A percentile compares a stretch with the other conserved stretches of the same genome.
phyloP scores from a whole-genome alignment of 75 land plant species.

The Pinus taeda region DNA sequence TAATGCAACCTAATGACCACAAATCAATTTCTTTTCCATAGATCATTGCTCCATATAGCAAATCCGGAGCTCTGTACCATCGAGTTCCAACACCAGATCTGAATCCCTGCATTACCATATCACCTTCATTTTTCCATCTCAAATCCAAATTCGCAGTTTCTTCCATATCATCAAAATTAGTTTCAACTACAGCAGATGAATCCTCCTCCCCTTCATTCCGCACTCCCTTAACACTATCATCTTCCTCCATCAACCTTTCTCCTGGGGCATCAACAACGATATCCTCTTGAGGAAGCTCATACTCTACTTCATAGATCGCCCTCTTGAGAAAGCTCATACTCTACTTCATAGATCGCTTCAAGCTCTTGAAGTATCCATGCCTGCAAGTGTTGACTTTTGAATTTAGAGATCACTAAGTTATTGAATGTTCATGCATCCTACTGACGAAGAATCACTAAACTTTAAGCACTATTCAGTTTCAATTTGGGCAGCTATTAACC shows the following conservation, averaged over 20 bases:
- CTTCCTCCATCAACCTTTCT: neutral
- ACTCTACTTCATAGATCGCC: too few species aligned
- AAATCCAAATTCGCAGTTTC: neutral
- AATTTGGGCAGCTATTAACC: too few species aligned
- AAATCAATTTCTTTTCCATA: constrained; percentile 79
- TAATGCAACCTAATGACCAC: constrained; percentile 96
- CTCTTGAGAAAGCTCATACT: neutral
- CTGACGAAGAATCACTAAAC: too few species aligned
- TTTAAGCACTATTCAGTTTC: too few species aligned
- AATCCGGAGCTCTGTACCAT: constrained; percentile 92
- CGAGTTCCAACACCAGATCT: constrained; percentile 93
- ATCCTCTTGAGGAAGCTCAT: neutral
- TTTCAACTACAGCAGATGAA: too few species aligned
- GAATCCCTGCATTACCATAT: constrained; percentile 26
- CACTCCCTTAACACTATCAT: neutral
- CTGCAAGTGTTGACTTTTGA: neutral
- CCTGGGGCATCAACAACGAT: neutral
- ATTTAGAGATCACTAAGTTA: neutral
- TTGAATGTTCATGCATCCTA: neutral
- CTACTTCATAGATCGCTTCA: neutral
- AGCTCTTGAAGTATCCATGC: constrained; percentile 1
- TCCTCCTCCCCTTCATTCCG: constrained; percentile 6
- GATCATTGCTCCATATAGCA: constrained; percentile 79
- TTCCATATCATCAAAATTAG: constrained; percentile 7
- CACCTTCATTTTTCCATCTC: constrained; percentile 17